A percentile compares a stretch with the other conserved stretches of the same genome.
phyloP scores from a whole-genome alignment of 129 eudicot species.

The Flaveria sonorensis region DNA sequence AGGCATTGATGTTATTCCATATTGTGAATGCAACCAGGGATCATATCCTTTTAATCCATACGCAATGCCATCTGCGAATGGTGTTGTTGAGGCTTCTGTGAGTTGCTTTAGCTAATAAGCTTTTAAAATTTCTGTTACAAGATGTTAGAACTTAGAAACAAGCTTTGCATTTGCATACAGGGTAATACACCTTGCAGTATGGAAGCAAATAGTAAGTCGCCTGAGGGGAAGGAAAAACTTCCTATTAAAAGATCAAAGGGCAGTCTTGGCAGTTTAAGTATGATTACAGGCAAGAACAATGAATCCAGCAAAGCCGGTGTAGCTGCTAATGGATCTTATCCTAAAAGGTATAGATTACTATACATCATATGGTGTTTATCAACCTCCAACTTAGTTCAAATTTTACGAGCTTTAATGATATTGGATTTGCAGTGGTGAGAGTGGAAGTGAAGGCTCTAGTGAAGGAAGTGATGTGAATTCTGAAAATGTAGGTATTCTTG shows the following conservation, averaged over 20 bases:
- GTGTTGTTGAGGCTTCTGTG: conserved; percentile 71
- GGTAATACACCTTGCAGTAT: conserved; percentile 58
- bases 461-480: conserved; percentile 96
- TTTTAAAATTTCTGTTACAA: neutral
- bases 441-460: conserved; percentile 87
- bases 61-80: conserved; percentile 91
- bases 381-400: neutral
- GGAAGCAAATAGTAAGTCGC: conserved; percentile 68
- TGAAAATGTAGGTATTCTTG: conserved; percentile 66
- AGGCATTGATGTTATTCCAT: conserved; percentile 24
- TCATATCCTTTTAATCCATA: conserved; percentile 91
- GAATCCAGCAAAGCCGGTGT: conserved; percentile 69
- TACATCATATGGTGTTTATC: neutral
- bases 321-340: conserved; percentile 71
- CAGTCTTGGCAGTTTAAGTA: conserved; percentile 86
- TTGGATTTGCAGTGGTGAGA: conserved; percentile 72
- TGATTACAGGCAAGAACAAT: conserved; percentile 69
- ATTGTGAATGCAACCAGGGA: conserved; percentile 55
- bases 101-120: conserved; percentile 38
- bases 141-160: conserved; percentile 21
- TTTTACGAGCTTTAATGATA: conserved; percentile 19
- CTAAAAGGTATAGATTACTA: conserved; percentile 64
- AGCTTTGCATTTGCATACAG: conserved; percentile 41
- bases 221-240: conserved; percentile 91
- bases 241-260: conserved; percentile 94